phyloP scores from a whole-genome alignment of 2,329 filamentous ascomycete genomes.

The Talaromyces sp. region DNA sequence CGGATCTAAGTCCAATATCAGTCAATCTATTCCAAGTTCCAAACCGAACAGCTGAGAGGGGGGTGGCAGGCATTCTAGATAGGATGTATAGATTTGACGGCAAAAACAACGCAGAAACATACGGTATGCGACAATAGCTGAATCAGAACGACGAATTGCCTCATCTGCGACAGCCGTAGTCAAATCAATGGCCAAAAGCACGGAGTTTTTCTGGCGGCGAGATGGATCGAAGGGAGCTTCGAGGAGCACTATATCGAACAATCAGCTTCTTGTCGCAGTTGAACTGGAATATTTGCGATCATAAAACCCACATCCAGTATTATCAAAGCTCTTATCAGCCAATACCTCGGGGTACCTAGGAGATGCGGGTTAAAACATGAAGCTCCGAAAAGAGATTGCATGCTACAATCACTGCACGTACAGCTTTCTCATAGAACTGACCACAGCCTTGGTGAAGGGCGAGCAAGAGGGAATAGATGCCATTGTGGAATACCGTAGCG shows the following conservation, averaged over 20 bases:
- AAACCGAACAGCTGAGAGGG: too few species aligned
- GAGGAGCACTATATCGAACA: conserved; percentile 58
- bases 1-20: conserved; percentile 68
- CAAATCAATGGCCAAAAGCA: conserved; percentile 85
- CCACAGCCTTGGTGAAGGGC: conserved; percentile 69
- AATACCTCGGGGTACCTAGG: conserved; percentile 82
- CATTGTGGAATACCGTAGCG: conserved; percentile 37
- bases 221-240: conserved; percentile 66
- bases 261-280: too few species aligned
- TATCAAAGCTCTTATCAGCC: conserved; percentile 91
- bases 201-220: conserved; percentile 64
- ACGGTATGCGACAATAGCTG: conserved; percentile 90
- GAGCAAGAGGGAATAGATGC: conserved; percentile 45
- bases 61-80: neutral
- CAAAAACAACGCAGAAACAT: conserved; percentile 30
- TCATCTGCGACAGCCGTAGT: conserved; percentile 88
- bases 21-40: too few species aligned
- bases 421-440: conserved; percentile 78
- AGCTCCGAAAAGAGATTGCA: conserved; percentile 8
- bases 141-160: conserved; percentile 75
- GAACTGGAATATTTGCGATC: conserved; percentile 8
- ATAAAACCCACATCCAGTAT: conserved; percentile 70
- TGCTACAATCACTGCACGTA: conserved; percentile 50
- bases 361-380: conserved; percentile 7
- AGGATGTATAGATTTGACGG: neutral